phyloP scores from a whole-genome alignment of 768 basidiomycete genomes.

The Psilocybe sp. region DNA sequence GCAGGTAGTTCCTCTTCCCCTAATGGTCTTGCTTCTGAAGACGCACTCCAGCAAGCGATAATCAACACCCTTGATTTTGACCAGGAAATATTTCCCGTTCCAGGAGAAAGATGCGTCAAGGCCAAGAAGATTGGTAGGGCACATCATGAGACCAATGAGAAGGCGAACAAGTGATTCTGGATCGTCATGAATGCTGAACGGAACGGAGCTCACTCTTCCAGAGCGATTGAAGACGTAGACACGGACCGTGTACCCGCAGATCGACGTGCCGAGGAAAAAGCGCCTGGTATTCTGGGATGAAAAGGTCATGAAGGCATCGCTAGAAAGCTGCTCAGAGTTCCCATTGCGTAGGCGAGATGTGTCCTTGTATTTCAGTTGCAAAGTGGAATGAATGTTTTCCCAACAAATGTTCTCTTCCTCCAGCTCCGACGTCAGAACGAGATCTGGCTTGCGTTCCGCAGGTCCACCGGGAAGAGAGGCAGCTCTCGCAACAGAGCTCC shows the following conservation, averaged over 20 bases:
- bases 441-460: no score
- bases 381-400: no score
- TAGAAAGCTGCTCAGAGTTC: neutral
- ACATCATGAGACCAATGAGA: neutral
- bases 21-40: neutral
- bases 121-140: neutral
- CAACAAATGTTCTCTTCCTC: no score
- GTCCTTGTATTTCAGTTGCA: no score
- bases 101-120: neutral
- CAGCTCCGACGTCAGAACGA: no score
- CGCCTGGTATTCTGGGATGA: neutral
- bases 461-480: no score
- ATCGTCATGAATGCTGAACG: neutral
- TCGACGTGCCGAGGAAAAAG: constrained; percentile 1
- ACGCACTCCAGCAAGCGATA: neutral
- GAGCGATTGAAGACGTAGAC: constrained; percentile 6
- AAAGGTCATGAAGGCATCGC: neutral
- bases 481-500: no score
- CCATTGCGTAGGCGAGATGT: neutral
- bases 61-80: neutral
- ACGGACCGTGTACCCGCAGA: neutral
- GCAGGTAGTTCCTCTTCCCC: neutral
- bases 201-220: neutral
- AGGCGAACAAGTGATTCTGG: constrained; percentile 1
- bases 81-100: neutral